Conservation (phyloP, 257 asterid genomes). For the Nicotiana obtusifolia region DNA sequence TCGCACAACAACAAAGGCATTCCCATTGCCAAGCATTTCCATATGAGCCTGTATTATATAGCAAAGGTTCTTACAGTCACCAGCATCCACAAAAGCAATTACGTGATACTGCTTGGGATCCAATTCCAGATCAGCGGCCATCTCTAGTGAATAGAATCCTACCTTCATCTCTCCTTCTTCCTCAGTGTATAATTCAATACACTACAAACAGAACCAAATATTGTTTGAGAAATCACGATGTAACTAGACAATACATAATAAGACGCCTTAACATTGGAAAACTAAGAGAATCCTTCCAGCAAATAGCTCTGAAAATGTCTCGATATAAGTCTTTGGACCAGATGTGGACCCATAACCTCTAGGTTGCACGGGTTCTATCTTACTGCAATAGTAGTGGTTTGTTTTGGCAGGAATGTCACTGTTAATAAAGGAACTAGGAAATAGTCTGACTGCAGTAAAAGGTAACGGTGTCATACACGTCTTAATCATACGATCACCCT, state of each 20-base stretch:
- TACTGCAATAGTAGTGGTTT: background rate
- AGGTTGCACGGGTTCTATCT: background rate
- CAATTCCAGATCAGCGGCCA: conserved; percentile 94
- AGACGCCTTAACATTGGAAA: background rate
- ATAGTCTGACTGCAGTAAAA: background rate
- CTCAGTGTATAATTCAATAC: conserved; percentile 74
- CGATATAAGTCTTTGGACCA: background rate
- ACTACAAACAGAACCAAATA: conserved; percentile 35
- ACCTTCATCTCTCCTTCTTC: conserved; percentile 66
- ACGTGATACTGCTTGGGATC: conserved; percentile 83
- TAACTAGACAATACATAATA: background rate
- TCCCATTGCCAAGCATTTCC: conserved; percentile 84
- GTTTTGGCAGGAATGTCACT: background rate
- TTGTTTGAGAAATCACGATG: background rate
- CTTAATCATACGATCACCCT: background rate
- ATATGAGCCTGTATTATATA: conserved; percentile 75
- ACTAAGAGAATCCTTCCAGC: too few relatives aligned
- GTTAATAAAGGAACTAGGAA: background rate
- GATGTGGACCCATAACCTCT: background rate
- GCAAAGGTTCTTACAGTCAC: conserved; percentile 83
- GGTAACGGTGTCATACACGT: background rate
- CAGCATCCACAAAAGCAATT: conserved; percentile 86
- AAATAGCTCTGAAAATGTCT: too few relatives aligned
- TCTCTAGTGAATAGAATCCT: conserved; percentile 91
- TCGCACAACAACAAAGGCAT: conserved; percentile 75